Conservation (phyloP, 768 basidiomycete species). For the Agaricus sinodeliciosus region DNA sequence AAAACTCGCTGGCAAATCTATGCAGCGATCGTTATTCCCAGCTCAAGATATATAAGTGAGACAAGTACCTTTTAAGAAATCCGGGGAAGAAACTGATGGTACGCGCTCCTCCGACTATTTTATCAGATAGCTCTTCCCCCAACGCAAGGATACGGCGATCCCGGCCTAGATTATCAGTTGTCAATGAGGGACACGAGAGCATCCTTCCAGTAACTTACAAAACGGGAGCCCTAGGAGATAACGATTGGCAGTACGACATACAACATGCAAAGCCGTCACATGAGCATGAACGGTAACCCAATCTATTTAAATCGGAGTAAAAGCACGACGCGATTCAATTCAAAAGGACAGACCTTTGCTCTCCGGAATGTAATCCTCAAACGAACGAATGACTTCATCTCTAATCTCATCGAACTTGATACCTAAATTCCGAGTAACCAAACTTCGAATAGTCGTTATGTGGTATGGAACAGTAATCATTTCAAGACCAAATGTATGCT, state of each 20-base stretch:
- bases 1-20: conserved; percentile 11
- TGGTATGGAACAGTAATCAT: conserved; percentile 25
- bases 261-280: conserved; percentile 22
- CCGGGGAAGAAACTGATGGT: conserved; percentile 30
- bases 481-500: conserved; percentile 31
- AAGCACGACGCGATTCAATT: background rate
- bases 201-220: conserved; percentile 24
- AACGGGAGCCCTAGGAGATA: conserved; percentile 42
- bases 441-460: conserved; percentile 21
- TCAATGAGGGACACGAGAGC: background rate
- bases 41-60: conserved; percentile 15
- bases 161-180: conserved; percentile 23
- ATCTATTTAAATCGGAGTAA: conserved; percentile 18
- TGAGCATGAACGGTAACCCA: conserved; percentile 29
- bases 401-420: conserved; percentile 30
- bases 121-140: conserved; percentile 19
- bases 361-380: conserved; percentile 29
- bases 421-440: conserved; percentile 31
- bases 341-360: background rate
- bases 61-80: conserved; percentile 33
- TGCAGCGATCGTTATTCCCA: conserved; percentile 2
- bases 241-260: conserved; percentile 36
- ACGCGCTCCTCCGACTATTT: conserved; percentile 21
- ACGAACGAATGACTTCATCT: conserved; percentile 37
- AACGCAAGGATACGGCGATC: conserved; percentile 28